These are phyloP conservation scores for Fonsecaea multimorphosa DNA, from an alignment of 2,329 filamentous ascomycete species.

Conservation along the genomic window DNA sequence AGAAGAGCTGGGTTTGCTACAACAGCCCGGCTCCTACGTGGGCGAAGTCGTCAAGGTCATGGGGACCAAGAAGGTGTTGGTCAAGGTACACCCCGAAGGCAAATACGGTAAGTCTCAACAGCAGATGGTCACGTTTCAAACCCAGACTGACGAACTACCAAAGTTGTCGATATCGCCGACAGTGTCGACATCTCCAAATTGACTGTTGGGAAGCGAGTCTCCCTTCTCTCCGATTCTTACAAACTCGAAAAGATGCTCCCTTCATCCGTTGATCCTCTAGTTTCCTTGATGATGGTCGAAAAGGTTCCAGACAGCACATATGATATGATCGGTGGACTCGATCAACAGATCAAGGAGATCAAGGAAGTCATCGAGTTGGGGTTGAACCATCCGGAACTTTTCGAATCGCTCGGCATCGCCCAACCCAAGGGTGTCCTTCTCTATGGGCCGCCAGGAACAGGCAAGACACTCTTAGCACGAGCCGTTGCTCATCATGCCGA, in stretches of 20 bases:
- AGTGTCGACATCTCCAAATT: slow-evolving; percentile 94
- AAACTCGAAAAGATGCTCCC: slow-evolving; percentile 98
- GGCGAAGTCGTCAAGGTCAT: slow-evolving; percentile 99
- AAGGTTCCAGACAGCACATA: slow-evolving; percentile 99
- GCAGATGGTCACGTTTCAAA: slow-evolving; percentile 13
- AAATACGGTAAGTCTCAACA: slow-evolving; percentile 82
- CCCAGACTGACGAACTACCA: slow-evolving; percentile 36
- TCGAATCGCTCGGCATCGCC: slow-evolving; percentile 97
- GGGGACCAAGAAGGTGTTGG: slow-evolving; percentile 98
- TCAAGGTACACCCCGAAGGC: slow-evolving; percentile 98
- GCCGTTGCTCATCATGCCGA: slow-evolving; percentile 98
- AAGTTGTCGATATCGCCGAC: slow-evolving; percentile 95
- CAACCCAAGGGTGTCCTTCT: slow-evolving; percentile 97
- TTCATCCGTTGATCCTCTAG: slow-evolving; percentile 95
- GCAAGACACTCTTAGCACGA: slow-evolving; percentile 92
- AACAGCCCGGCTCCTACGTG: slow-evolving; percentile 97
- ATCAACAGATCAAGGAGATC: slow-evolving; percentile 99
- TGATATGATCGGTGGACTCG: slow-evolving; percentile 98
- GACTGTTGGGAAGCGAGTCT: slow-evolving; percentile 96
- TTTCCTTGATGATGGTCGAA: slow-evolving; percentile 99
- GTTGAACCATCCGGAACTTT: slow-evolving; percentile 96
- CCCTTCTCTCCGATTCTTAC: slow-evolving; percentile 94
- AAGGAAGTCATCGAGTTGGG: slow-evolving; percentile 99
- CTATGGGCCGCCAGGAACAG: slow-evolving; percentile 95
- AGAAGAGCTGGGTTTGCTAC: slow-evolving; percentile 92